phyloP scores from a whole-genome alignment of 2,329 filamentous ascomycete genomes.

The Bertia moriformis region DNA sequence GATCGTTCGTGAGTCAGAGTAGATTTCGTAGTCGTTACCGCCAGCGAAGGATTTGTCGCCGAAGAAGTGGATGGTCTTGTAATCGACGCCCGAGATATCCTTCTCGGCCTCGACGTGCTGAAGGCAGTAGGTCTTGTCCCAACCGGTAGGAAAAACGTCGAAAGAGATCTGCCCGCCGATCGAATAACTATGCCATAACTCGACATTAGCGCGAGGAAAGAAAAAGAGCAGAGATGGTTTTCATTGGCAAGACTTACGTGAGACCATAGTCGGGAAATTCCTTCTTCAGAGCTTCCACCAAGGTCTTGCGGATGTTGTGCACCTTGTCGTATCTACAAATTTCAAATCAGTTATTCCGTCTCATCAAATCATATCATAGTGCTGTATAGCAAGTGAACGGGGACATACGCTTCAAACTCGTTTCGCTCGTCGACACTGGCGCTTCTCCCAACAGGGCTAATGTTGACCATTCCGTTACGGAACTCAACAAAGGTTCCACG shows the following conservation, averaged over 20 bases:
- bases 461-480: constrained; percentile 51
- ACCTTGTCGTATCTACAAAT: neutral
- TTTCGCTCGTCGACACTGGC: constrained; percentile 2
- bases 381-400: too few species aligned
- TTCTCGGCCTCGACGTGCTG: constrained; percentile 70
- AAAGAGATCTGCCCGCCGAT: constrained; percentile 98
- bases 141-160: constrained; percentile 89
- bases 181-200: constrained; percentile 60
- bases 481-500: constrained; percentile 55
- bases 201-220: constrained; percentile 1
- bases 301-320: neutral
- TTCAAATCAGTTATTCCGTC: neutral
- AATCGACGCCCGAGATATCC: constrained; percentile 56
- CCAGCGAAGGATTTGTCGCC: constrained; percentile 87
- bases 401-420: neutral
- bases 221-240: constrained; percentile 1
- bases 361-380: neutral
- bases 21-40: constrained; percentile 95
- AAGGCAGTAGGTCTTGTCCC: constrained; percentile 98
- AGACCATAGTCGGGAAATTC: neutral
- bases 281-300: neutral
- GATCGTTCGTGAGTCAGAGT: constrained; percentile 62
- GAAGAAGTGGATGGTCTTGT: constrained; percentile 90
- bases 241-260: constrained; percentile 1
- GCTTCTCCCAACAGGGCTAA: constrained; percentile 30